Evolutionary conservation across 805 yeast genomes (phyloP).

Genomic region (Nakazawaea pomicola): DNA sequence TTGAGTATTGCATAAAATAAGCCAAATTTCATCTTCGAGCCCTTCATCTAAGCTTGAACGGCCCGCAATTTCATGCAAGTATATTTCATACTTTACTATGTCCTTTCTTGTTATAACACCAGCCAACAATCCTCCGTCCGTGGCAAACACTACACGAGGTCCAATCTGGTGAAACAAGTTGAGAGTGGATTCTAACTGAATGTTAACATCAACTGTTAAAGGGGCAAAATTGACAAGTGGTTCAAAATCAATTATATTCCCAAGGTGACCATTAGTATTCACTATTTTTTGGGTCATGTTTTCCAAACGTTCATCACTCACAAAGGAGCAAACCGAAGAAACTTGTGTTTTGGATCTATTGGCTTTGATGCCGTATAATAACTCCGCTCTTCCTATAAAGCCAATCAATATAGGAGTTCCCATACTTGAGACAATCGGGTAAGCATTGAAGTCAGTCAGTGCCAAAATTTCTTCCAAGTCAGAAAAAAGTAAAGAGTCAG

Average conservation of each 20-base stretch:
- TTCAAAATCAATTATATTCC: slow-evolving; percentile 20
- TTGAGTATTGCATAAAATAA: slow-evolving; percentile 12
- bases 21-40: slow-evolving; percentile 25
- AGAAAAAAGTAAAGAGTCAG: slow-evolving; percentile 26
- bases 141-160: slow-evolving; percentile 68
- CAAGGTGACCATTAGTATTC: neutral
- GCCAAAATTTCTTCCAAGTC: slow-evolving; percentile 29
- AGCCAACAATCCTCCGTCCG: slow-evolving; percentile 50
- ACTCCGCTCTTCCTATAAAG: slow-evolving; percentile 37
- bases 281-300: too few species aligned
- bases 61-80: slow-evolving; percentile 21
- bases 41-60: neutral
- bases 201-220: slow-evolving; percentile 45
- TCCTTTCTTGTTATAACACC: slow-evolving; percentile 90
- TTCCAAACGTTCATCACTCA: slow-evolving; percentile 6
- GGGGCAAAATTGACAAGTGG: slow-evolving; percentile 51
- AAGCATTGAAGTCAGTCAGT: slow-evolving; percentile 37
- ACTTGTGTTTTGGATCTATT: slow-evolving; percentile 16
- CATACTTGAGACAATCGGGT: slow-evolving; percentile 46
- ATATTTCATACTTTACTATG: slow-evolving; percentile 55
- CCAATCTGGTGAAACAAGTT: slow-evolving; percentile 76
- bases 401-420: slow-evolving; percentile 39
- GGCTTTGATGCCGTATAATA: slow-evolving; percentile 25
- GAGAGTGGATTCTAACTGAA: slow-evolving; percentile 56
- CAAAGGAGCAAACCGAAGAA: slow-evolving; percentile 20